These are phyloP conservation scores for Sarocladium oryzae DNA, from an alignment of 2,329 filamentous ascomycete species.

Conservation along the genomic window DNA sequence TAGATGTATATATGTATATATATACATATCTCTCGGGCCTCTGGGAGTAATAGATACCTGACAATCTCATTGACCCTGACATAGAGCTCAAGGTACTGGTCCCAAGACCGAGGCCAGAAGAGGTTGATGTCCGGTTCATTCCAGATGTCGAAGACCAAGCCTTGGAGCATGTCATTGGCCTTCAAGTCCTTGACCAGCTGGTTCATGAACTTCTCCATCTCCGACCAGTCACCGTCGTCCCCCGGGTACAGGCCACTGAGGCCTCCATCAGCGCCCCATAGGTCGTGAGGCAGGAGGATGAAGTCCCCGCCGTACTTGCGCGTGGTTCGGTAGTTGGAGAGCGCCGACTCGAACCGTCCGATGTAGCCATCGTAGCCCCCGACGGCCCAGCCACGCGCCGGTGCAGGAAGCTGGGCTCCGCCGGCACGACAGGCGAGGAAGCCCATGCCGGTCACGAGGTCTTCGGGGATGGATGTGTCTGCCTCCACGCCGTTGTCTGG, in stretches of 20 bases:
- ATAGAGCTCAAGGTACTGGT: constrained; percentile 16
- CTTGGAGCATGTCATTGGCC: constrained; percentile 28
- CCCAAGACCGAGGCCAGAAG: constrained; percentile 15
- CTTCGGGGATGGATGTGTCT: constrained; percentile 11
- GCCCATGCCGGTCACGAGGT: constrained; percentile 9
- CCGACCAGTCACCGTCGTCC: constrained; percentile 41
- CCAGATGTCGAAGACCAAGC: constrained; percentile 43
- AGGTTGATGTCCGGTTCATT: constrained; percentile 41
- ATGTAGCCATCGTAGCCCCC: constrained; percentile 9
- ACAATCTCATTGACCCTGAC: constrained; percentile 14
- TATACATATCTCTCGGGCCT: too few relatives aligned
- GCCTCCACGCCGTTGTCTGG: constrained; percentile 12
- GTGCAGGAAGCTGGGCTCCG: constrained; percentile 11
- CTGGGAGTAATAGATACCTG: constrained; percentile 9
- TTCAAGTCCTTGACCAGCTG: constrained; percentile 30
- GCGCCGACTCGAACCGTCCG: constrained; percentile 33
- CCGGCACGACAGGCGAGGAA: constrained; percentile 12
- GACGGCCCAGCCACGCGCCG: constrained; percentile 1
- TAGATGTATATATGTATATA: too few relatives aligned
- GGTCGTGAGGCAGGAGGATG: constrained; percentile 38
- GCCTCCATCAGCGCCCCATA: constrained; percentile 40
- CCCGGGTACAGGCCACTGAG: constrained; percentile 33
- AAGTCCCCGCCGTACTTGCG: constrained; percentile 35
- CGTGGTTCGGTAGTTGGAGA: constrained; percentile 38
- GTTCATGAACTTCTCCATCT: constrained; percentile 35